Evolutionary conservation across 495 filamentous ascomycete genomes (phyloP).

Genomic region (Talaromyces wortmannii): DNA sequence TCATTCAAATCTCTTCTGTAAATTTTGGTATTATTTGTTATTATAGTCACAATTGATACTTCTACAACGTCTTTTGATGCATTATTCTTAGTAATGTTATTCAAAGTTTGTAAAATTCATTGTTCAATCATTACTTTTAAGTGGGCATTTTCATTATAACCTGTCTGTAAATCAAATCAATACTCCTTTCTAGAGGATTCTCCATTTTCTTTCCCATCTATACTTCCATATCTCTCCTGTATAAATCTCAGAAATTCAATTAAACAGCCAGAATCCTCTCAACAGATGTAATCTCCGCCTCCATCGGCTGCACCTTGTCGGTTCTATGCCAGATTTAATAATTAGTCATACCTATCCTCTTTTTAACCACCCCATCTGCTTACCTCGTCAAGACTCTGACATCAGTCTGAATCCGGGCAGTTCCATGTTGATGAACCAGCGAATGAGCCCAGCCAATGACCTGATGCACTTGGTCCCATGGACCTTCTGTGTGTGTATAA

Average conservation of each 20-base stretch:
- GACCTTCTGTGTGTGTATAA: constrained; percentile 53
- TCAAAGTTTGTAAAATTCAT: too few relatives aligned
- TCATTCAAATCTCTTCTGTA: too few relatives aligned
- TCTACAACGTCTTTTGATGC: too few relatives aligned
- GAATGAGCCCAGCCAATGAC: constrained; percentile 77
- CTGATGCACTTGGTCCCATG: constrained; percentile 74
- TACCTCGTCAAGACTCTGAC: constrained; percentile 75
- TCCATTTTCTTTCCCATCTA: neutral
- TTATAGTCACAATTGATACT: too few relatives aligned
- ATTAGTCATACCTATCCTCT: neutral
- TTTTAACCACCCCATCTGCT: constrained; percentile 6
- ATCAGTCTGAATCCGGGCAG: constrained; percentile 71
- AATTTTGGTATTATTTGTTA: too few relatives aligned
- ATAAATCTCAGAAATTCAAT: neutral
- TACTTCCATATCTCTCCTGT: neutral
- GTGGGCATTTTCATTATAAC: too few relatives aligned
- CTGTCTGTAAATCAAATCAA: too few relatives aligned
- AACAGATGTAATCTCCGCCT: constrained; percentile 12
- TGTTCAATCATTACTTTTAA: too few relatives aligned
- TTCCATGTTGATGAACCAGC: constrained; percentile 67
- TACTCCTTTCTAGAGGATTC: neutral
- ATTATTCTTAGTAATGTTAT: too few relatives aligned
- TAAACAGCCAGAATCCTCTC: constrained; percentile 11
- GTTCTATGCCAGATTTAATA: constrained; percentile 5
- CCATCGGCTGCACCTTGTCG: constrained; percentile 19